These are phyloP conservation scores for Sclerotinia trifoliorum DNA, from an alignment of 2,329 filamentous ascomycete species.

Conservation along the genomic window DNA sequence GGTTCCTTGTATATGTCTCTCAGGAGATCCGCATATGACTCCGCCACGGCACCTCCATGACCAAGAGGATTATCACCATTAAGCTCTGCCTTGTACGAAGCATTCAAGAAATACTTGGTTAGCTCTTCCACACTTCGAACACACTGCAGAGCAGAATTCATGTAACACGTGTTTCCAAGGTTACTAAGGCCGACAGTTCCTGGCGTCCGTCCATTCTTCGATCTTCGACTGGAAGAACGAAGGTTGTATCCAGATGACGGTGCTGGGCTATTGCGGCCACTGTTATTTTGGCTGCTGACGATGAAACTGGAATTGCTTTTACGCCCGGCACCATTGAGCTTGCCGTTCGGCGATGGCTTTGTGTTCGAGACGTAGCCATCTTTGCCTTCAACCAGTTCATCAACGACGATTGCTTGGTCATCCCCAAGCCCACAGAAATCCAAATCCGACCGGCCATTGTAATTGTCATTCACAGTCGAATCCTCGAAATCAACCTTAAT, in stretches of 20 bases:
- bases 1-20: constrained; percentile 74
- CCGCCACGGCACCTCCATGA: constrained; percentile 83
- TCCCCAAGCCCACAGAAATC: constrained; percentile 65
- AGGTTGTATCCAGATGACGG: constrained; percentile 63
- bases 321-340: constrained; percentile 27
- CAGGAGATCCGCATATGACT: constrained; percentile 74
- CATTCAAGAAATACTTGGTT: constrained; percentile 82
- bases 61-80: constrained; percentile 84
- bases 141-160: constrained; percentile 97
- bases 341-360: constrained; percentile 32
- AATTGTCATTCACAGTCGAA: constrained; percentile 69
- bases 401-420: constrained; percentile 76
- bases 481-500: constrained; percentile 59
- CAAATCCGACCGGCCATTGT: constrained; percentile 71
- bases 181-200: constrained; percentile 86
- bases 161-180: constrained; percentile 96
- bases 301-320: constrained; percentile 27
- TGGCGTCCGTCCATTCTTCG: constrained; percentile 65
- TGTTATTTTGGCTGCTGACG: constrained; percentile 48
- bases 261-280: constrained; percentile 68
- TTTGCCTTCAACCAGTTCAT: constrained; percentile 66
- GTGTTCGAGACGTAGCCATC: constrained; percentile 58
- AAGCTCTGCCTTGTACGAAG: constrained; percentile 74
- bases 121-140: constrained; percentile 91
- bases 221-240: constrained; percentile 54